Conservation (phyloP, 306 rosid species). For the Cicer chorassanicum region DNA sequence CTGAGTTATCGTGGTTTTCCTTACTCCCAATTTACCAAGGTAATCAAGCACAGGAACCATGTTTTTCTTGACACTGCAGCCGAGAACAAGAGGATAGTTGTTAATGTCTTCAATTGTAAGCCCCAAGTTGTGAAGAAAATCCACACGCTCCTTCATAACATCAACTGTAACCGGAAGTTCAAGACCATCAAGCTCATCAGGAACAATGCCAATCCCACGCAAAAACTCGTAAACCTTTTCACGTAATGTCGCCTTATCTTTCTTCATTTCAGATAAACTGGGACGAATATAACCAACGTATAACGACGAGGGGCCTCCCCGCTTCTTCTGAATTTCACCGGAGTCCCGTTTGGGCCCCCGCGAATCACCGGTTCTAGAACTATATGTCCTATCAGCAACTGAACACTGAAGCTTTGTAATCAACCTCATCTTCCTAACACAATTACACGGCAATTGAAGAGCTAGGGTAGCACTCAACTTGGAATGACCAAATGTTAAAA, state of each 20-base stretch:
- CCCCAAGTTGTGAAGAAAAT: slow-evolving; percentile 88
- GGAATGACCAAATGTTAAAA: slow-evolving; percentile 54
- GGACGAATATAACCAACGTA: slow-evolving; percentile 62
- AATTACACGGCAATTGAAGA: slow-evolving; percentile 50
- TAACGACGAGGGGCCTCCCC: slow-evolving; percentile 59
- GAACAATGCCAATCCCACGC: slow-evolving; percentile 75
- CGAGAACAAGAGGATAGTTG: slow-evolving; percentile 93
- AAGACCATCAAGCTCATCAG: slow-evolving; percentile 98
- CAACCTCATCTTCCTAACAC: slow-evolving; percentile 57
- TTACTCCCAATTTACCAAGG: slow-evolving; percentile 93
- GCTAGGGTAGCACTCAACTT: slow-evolving; percentile 54
- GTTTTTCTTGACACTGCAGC: slow-evolving; percentile 97
- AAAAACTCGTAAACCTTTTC: slow-evolving; percentile 77
- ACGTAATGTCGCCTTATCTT: slow-evolving; percentile 63
- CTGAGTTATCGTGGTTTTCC: slow-evolving; percentile 79
- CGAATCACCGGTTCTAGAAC: slow-evolving; percentile 49
- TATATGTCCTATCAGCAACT: slow-evolving; percentile 54
- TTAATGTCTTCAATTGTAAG: slow-evolving; percentile 84
- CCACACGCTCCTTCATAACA: slow-evolving; percentile 89
- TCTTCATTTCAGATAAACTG: slow-evolving; percentile 81
- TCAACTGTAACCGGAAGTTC: slow-evolving; percentile 95
- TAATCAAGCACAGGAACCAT: slow-evolving; percentile 98
- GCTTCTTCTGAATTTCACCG: slow-evolving; percentile 49
- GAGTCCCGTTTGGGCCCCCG: slow-evolving; percentile 46
- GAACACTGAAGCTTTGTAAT: slow-evolving; percentile 59